A percentile compares a stretch with the other conserved stretches of the same genome.
These are phyloP conservation scores for Mycena indigotica DNA, from an alignment of 768 basidiomycete species.

Conservation along the genomic window DNA sequence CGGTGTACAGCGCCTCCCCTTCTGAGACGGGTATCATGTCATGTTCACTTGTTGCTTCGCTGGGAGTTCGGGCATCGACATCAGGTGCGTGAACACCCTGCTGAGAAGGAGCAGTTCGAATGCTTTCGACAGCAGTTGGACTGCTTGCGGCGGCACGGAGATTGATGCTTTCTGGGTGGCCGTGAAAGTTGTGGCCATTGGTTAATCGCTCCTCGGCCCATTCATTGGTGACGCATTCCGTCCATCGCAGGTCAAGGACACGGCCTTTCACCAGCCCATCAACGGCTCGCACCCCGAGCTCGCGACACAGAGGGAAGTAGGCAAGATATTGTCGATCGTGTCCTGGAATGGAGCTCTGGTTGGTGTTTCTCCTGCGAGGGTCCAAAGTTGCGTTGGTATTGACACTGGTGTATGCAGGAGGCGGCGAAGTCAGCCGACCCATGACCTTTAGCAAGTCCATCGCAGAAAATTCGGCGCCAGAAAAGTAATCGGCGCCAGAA, in stretches of 20 bases:
- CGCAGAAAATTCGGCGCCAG: constrained; percentile 67
- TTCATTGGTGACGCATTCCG: constrained; percentile 67
- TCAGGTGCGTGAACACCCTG: constrained; percentile 30
- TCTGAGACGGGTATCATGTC: constrained; percentile 51
- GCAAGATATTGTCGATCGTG: constrained; percentile 51
- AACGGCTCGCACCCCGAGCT: constrained; percentile 80
- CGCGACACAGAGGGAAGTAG: constrained; percentile 81
- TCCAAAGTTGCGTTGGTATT: neutral
- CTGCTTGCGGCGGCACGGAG: constrained; percentile 21
- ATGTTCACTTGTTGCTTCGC: constrained; percentile 33
- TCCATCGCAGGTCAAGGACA: constrained; percentile 77
- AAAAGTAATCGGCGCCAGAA: constrained; percentile 48
- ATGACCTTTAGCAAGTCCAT: constrained; percentile 82
- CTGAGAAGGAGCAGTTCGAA: neutral
- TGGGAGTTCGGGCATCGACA: constrained; percentile 25
- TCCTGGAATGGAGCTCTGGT: neutral
- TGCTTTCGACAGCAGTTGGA: neutral
- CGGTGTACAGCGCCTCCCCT: constrained; percentile 30
- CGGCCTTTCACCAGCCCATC: constrained; percentile 84
- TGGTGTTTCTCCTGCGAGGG: neutral
- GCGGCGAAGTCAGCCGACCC: constrained; percentile 52
- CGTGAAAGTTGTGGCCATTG: constrained; percentile 39
- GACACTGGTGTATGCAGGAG: neutral
- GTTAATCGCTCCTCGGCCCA: constrained; percentile 27
- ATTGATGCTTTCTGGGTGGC: constrained; percentile 42